phyloP scores from a whole-genome alignment of 1,284 basidiomycete genomes.

The Apiotrichum gracile region DNA sequence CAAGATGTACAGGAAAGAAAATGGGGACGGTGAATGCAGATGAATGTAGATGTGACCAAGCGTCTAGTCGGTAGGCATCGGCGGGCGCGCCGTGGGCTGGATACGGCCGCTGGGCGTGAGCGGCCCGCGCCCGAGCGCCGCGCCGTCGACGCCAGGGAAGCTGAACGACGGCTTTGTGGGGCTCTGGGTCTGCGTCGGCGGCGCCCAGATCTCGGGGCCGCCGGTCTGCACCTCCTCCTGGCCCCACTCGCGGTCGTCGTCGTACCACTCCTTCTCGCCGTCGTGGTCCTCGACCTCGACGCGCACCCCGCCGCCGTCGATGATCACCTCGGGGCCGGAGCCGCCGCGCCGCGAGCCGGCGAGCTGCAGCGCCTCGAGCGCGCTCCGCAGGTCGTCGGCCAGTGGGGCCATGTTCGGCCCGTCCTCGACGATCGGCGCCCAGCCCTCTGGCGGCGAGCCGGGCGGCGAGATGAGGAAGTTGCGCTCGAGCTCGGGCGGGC shows the following conservation, averaged over 20 bases:
- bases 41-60: neutral
- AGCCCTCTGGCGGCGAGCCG: constrained; percentile 94
- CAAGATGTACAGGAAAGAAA: neutral
- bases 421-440: constrained; percentile 88
- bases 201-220: constrained; percentile 13
- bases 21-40: neutral
- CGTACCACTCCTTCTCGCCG: constrained; percentile 28
- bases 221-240: constrained; percentile 5
- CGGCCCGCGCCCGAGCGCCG: neutral
- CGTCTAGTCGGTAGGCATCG: constrained; percentile 8
- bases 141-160: neutral
- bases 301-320: constrained; percentile 39
- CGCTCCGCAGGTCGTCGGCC: constrained; percentile 80
- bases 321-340: constrained; percentile 33
- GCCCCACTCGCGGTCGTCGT: constrained; percentile 15
- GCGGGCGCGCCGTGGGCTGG: constrained; percentile 37
- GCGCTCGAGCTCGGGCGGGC: constrained; percentile 72
- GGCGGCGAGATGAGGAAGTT: constrained; percentile 98
- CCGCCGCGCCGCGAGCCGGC: constrained; percentile 14
- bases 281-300: constrained; percentile 41
- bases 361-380: constrained; percentile 54
- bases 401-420: constrained; percentile 82
- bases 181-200: constrained; percentile 1
- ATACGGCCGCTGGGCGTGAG: constrained; percentile 27
- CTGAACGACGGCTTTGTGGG: neutral